These are phyloP conservation scores for Reticulomyxa filosa DNA, from an alignment of 78 protist genomes.

Conservation along the genomic window DNA sequence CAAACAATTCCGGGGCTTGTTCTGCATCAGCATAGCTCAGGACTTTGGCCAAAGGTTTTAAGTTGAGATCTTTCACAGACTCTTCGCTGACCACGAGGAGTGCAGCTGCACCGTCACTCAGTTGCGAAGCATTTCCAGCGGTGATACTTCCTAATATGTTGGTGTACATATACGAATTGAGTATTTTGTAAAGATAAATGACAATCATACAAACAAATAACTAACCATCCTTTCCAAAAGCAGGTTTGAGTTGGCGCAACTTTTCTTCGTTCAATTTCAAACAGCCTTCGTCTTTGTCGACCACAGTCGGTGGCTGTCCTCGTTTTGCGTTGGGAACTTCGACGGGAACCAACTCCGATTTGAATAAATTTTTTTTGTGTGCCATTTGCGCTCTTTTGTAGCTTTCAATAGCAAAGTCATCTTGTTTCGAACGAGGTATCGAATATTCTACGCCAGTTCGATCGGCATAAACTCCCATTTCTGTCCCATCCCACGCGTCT, in stretches of 20 bases:
- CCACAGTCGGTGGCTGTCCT: neutral
- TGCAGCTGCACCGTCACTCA: constrained; percentile 88
- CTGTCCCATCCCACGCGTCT: constrained; percentile 59
- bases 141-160: constrained; percentile 73
- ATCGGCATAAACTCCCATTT: constrained; percentile 66
- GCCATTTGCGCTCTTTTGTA: neutral
- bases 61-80: constrained; percentile 29
- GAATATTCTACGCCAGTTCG: constrained; percentile 34
- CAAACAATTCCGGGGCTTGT: constrained; percentile 64
- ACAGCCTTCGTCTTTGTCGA: neutral
- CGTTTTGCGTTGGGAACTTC: neutral
- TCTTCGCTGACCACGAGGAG: constrained; percentile 43
- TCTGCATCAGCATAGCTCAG: constrained; percentile 68
- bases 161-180: no score
- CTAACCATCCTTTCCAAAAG: constrained; percentile 14
- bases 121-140: constrained; percentile 74
- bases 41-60: constrained; percentile 43
- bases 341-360: constrained; percentile 30
- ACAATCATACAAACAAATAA: no score
- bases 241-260: neutral
- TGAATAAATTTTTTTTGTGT: neutral
- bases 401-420: constrained; percentile 45
- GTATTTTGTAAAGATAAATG: no score
- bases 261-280: no score
- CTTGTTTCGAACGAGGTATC: constrained; percentile 68